Evolutionary conservation across 2,329 filamentous ascomycete genomes (phyloP), one percentile per base, ranked within the genome.

Genomic region (Colletotrichum sp.): DNA sequence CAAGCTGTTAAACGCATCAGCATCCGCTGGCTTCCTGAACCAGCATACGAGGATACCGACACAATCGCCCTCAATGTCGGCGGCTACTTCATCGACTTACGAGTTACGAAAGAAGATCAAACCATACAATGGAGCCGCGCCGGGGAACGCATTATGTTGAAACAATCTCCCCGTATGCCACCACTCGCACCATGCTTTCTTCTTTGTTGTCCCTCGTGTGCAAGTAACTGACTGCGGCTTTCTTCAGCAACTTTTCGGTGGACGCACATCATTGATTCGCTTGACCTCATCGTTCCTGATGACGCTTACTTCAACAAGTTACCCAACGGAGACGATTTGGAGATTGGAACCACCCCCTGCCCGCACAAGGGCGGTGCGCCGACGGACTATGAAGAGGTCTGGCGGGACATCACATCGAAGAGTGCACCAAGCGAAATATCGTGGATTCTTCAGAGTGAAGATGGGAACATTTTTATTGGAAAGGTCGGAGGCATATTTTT

Each of bases 61-160:
- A 80, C 79, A 1, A 71, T 80, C 55, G 79, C 79, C 18, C 78
- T 80, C 55, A 80, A 80, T 60, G 79, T 80, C n/a, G 74, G 78
- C 6, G 79, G 77, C 4, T 80, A 78, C 34, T 80, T 80, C 32
- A 75, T 80, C 6, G 43, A 52, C 43, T 52, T 52, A 13, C n/a
- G 43, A 13, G n/a, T 21, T 1, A 52, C n/a, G 43, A 52, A 1
- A 52, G n/a, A 52, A 21, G n/a, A 21, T 52, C 43, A 52, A 7
- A 21, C n/a, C n/a, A 52, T 52, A 7, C 43, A 52, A 52, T 52
- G 43, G n/a, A 52, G 43, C n/a, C 43, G 43, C n/a, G 43, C 43
- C 6, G 43, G 43, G 10, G 43, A 52, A 52, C 43, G 43, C 43
- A 52, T 52, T 2, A 52, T 52, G n/a, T 52, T 52, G 10, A 52